Evolutionary conservation across 352 stramenopile genomes (phyloP), one percentile per base, ranked within the genome.

Genomic region (Phytophthora pisi): DNA sequence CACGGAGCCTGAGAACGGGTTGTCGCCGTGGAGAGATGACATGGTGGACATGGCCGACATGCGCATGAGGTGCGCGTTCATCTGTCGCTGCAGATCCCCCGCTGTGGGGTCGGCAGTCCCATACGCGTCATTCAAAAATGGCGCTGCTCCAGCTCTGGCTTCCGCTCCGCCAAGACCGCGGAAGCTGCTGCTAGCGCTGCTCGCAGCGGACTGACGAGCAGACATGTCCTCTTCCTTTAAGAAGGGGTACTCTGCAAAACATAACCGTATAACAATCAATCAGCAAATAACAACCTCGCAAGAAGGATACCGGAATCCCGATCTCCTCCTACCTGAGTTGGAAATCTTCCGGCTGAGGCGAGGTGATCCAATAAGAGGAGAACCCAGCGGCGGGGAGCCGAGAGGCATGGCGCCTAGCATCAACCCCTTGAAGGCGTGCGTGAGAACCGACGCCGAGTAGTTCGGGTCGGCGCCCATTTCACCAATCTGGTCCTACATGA

Each of bases 371-470:
- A 77, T 75, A 2, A 77, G 57, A 36, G 81, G 76, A 11, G 80
- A 79, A 9, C 65, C 64, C n/a, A 78, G 45, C 0, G 77, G 72
- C 1, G 77, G 77, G 9, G 81, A 72, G 0, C 72, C 74, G 7
- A 73, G 59, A 16, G 68, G 60, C 45, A 71, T 68, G 3, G 56
- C 36, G 4, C 64, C 64, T 42, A 89, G 66, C 18, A 68, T 72
- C 46, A 90, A 58, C 1, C 75, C 83, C 55, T 90, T 90, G 57
- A 93, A 91, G 13, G 85, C 83, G 30, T 93, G 81, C 8, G 78
- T 86, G 15, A 91, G 69, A 60, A 91, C 78, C 18, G 79, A 78
- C 5, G 82, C 68, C 1, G 81, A 77, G 47, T 84, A 85, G 30
- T 80, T 77, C 5, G 72, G 72, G 13, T 88, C 70, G 55, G 52